Base-by-base conservation (phyloP, 768 basidiomycete species). In the Podaxis mareebaensis region DNA sequence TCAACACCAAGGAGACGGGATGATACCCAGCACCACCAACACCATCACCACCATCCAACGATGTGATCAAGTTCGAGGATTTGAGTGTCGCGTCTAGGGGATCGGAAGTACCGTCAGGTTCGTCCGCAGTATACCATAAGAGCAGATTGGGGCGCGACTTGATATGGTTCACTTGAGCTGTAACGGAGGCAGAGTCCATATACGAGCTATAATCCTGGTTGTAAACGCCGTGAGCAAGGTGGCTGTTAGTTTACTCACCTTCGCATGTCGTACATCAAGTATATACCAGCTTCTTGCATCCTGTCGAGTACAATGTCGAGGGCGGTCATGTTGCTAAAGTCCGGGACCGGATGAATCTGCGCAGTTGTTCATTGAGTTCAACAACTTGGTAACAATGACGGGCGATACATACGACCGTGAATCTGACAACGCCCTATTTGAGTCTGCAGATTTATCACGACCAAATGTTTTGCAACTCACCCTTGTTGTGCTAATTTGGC, bases 251-350 rank as follows among this genome's bases (percentile, higher is more conserved):
- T 33, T 4, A 75, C 79, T 38, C 42, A 82, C 82, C 76, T 76
- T 54, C 91, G 82, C 91, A 93, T 92, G 71, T 93, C 90, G 66
- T 93, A 94, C 85, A 93, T 92, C 60, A 93, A 79, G 69, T 89
- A 93, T 11, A 85, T 64, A 1, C 82, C 82, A 0, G 87, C 84
- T 64, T 88, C 81, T 71, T 92, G 85, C 88, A 92, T 91, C 48
- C 81, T 76, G 68, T 91, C 87, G 6, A 92, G 69, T 28, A 91
- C 85, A 54, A 78, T 63, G 39, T 85, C 80, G 0, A 92, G 74
- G 0, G 79, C 79, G 0, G 87, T 85, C 38, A 86, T 65, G 67
- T 89, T 85, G 64, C 80, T 79, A 64, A 88, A 92, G 0, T 83
- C 73, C 0, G 92, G 91, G 4, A 91, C 76, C 1, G 89, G 87